phyloP scores from a whole-genome alignment of 2,329 filamentous ascomycete genomes.

The Paraconiothyrium sp. region DNA sequence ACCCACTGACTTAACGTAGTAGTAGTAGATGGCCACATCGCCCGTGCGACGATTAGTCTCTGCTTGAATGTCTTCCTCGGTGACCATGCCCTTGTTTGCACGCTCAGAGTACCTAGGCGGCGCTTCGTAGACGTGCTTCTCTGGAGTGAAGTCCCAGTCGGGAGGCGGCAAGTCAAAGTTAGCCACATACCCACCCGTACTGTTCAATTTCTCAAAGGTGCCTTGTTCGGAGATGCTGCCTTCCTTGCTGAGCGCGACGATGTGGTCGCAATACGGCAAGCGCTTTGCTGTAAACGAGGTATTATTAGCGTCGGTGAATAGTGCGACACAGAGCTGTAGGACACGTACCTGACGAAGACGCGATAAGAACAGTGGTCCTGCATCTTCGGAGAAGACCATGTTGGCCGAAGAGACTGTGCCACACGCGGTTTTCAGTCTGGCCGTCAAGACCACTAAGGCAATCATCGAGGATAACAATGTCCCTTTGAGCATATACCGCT shows the following conservation, averaged over 20 bases:
- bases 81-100: slow-evolving; percentile 29
- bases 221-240: slow-evolving; percentile 53
- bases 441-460: slow-evolving; percentile 62
- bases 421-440: slow-evolving; percentile 60
- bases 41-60: slow-evolving; percentile 44
- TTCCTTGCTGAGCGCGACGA: slow-evolving; percentile 52
- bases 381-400: slow-evolving; percentile 57
- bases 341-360: slow-evolving; percentile 42
- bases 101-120: slow-evolving; percentile 42
- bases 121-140: slow-evolving; percentile 42
- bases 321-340: too few species aligned
- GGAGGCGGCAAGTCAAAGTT: slow-evolving; percentile 45
- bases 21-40: slow-evolving; percentile 45
- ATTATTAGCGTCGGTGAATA: neutral
- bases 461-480: slow-evolving; percentile 62
- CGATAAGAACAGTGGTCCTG: slow-evolving; percentile 45
- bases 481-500: slow-evolving; percentile 60
- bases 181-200: slow-evolving; percentile 43
- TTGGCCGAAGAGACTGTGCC: slow-evolving; percentile 56
- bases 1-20: slow-evolving; percentile 44
- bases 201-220: slow-evolving; percentile 49
- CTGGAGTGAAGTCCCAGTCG: slow-evolving; percentile 43
- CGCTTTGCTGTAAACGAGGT: slow-evolving; percentile 34
- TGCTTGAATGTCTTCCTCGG: slow-evolving; percentile 43
- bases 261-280: slow-evolving; percentile 53